Conservation (phyloP, 2,329 filamentous ascomycete genomes). For the Colletotrichum sp. region DNA sequence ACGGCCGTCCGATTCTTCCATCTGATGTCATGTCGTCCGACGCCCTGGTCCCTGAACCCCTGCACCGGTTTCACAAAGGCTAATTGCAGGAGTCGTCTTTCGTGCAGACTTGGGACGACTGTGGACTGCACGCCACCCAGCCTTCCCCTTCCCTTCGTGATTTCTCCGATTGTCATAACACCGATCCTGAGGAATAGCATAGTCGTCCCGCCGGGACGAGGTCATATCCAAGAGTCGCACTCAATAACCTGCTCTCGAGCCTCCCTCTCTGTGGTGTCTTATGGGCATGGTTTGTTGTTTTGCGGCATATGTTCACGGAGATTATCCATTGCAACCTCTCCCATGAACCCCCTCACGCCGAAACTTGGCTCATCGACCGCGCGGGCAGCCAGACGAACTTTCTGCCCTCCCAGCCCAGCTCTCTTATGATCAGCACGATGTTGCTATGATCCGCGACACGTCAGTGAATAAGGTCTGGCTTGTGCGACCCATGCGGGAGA, state of each 20-base stretch:
- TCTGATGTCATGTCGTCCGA: conserved; percentile 16
- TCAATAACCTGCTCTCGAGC: not conserved
- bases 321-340: not conserved
- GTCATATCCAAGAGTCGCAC: not conserved
- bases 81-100: conserved; percentile 16
- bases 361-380: not conserved
- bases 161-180: not conserved
- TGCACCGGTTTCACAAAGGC: conserved; percentile 14
- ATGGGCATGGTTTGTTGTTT: not conserved
- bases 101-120: conserved; percentile 14
- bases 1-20: not conserved
- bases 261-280: not conserved
- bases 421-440: not conserved
- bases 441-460: conserved; percentile 5
- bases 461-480: conserved; percentile 20
- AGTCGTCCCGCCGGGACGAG: not conserved
- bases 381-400: not conserved
- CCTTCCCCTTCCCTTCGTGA: not conserved
- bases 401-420: not conserved
- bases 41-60: not conserved
- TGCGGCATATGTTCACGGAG: not conserved
- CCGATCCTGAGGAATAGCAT: not conserved
- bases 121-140: not conserved
- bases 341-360: not conserved
- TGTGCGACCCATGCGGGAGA: conserved; percentile 21